Evolutionary conservation across 1,139 yeast genomes (phyloP), one percentile per base, ranked within the genome.

Genomic region (Debaryomyces singareniensis): DNA sequence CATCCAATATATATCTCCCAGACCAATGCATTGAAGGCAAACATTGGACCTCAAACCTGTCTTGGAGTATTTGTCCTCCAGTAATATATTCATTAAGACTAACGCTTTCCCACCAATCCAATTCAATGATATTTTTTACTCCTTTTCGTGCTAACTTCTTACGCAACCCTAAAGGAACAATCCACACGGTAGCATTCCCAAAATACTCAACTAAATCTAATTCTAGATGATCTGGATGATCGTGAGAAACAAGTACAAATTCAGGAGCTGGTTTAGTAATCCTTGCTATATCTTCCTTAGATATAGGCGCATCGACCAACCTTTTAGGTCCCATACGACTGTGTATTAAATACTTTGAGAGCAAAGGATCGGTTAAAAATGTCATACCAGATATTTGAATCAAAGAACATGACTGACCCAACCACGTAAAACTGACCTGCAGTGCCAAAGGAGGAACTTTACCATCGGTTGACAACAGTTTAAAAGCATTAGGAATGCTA

Each of bases 11-110:
- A 28, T 73, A 71, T 26, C 96, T 57, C 0, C 96, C 97, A 1
- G 95, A 83, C 97, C 97, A 89, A 55, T 89, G 97, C 96, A 89
- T 89, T 0, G 96, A 86, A 0, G 97, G 97, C 0, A 93, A 73
- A 54, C 96, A 85, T 2, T 85, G 87, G 20, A 89, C 62, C 42
- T 84, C 89, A 61, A 82, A 86, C 14, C 69, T 61, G 35, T 75
- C 79, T 2, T 61, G 56, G 5, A 63, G 48, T 12, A 43, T 43
- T 3, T 40, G 42, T 4, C 32, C 33, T 15, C 27, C 29, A n/a
- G 46, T 43, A 29, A 58, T 49, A 37, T 44, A 56, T 5, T 52
- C 47, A 12, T 58, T 58, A 28, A 81, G 47, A 5, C 70, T 61
- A 3, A 71, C 51, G 12, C 70, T 62, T 32, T 87, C 89, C 97